Evolutionary conservation across 108 stramenopile species (phyloP).

Genomic region (Discostella stelligeroides): DNA sequence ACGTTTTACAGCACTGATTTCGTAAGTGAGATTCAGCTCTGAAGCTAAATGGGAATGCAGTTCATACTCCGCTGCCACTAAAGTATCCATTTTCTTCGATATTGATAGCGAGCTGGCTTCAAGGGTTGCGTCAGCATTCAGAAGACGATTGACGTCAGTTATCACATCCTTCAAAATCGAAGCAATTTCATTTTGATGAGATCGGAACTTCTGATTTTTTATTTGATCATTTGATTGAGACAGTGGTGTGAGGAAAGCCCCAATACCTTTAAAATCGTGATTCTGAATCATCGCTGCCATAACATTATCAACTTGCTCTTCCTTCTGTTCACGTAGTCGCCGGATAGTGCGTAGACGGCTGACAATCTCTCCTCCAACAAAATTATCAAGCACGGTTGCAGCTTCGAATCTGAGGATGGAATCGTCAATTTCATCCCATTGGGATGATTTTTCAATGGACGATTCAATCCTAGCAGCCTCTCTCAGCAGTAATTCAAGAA

Average conservation of each 20-base stretch:
- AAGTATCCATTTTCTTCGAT: constrained; percentile 31
- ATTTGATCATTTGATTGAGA: constrained; percentile 54
- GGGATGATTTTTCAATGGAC: constrained; percentile 43
- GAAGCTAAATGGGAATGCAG: constrained; percentile 17
- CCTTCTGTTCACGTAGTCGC: constrained; percentile 51
- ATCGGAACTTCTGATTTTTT: constrained; percentile 45
- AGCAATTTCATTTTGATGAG: constrained; percentile 28
- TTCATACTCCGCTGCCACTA: constrained; percentile 38
- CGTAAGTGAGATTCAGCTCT: constrained; percentile 22
- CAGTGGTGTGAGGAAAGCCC: constrained; percentile 45
- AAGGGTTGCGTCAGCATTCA: constrained; percentile 19
- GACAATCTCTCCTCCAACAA: constrained; percentile 33
- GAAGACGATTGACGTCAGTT: background rate
- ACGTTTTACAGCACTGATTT: background rate
- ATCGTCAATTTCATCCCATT: constrained; percentile 54
- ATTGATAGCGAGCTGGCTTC: constrained; percentile 11
- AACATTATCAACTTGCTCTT: constrained; percentile 44
- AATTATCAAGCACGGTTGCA: constrained; percentile 48
- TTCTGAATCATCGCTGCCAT: constrained; percentile 41
- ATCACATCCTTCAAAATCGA: constrained; percentile 20
- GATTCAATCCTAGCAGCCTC: constrained; percentile 42
- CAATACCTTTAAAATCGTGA: constrained; percentile 50
- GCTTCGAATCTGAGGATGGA: constrained; percentile 31
- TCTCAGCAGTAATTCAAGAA: constrained; percentile 27
- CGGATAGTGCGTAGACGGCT: constrained; percentile 34